Evolutionary conservation across 192 early-diverging fungal species (phyloP), one percentile per base, ranked within the genome.

Genomic region (Coemansia sp.): DNA sequence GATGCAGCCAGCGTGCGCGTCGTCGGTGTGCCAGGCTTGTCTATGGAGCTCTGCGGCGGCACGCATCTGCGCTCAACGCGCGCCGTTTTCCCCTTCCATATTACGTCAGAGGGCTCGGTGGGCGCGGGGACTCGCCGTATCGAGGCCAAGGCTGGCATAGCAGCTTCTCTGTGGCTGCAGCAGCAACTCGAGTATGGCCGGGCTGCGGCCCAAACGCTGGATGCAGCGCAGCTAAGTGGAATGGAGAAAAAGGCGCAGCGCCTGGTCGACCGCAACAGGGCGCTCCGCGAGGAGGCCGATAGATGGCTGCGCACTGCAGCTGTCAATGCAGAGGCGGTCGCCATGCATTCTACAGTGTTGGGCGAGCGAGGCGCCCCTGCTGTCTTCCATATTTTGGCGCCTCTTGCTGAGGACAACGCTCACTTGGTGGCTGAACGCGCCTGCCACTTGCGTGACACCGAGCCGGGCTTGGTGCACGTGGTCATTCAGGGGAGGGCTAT

Each of bases 101-200:
- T 97, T 56, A 73, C 94, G 31, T 89, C 95, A 63, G 97, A 99
- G 69, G 67, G 83, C 26, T 92, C 90, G 62, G 92, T 99, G 67
- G 93, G 94, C 69, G 95, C 97, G 83, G 97, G 97, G 55, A 94
- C 96, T 36, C 88, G 97, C 28, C 93, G 97, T 62, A 93, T 99
- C 64, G 89, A 96, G 36, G 95, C 93, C 39, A 89, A 94, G 35
- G 95, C 95, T n/a, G 95, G 94, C 20, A 86, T 89, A 62, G 94
- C 95, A 63, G 97, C 91, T 55, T 85, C 87, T 23, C 67, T 82
- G 34, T 85, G 86, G 45, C 67, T 86, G 14, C 92, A 91, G 38
- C 73, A 89, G 37, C 88, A 88, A 36, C 88, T 91, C 63, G 84
- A 82, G 38, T 50, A 71, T 34, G 88, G 87, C 58, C 62, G 92